Evolutionary conservation across 306 rosid genomes (phyloP).

Genomic region (Oxytropis ochrocephala): DNA sequence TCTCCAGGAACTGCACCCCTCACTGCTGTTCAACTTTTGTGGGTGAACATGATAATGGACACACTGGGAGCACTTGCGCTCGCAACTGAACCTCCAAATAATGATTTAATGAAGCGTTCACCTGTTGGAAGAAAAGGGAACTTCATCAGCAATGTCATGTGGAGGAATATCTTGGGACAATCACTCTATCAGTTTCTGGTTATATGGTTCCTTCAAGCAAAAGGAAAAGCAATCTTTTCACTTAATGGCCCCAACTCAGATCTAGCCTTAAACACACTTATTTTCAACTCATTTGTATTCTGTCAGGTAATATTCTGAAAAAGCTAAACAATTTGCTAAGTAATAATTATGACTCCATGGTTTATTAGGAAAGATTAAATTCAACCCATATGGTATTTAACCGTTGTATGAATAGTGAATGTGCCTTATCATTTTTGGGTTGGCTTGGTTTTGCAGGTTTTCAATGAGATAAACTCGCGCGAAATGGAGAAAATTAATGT

Average conservation of each 20-base stretch:
- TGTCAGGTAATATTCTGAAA: constrained; percentile 62
- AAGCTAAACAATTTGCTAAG: not conserved
- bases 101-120: constrained; percentile 76
- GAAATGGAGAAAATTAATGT: constrained; percentile 87
- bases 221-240: constrained; percentile 52
- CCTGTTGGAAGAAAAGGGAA: constrained; percentile 92
- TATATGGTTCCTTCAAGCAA: constrained; percentile 81
- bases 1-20: constrained; percentile 81
- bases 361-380: not conserved
- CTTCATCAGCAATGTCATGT: constrained; percentile 91
- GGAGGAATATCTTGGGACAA: constrained; percentile 95
- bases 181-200: constrained; percentile 74
- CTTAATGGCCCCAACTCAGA: constrained; percentile 60
- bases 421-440: constrained; percentile 15
- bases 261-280: constrained; percentile 69
- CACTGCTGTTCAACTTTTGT: constrained; percentile 90
- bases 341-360: not conserved
- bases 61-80: constrained; percentile 97
- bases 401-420: not conserved
- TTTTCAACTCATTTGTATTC: constrained; percentile 87
- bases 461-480: constrained; percentile 93
- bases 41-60: constrained; percentile 99
- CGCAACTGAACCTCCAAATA: constrained; percentile 94
- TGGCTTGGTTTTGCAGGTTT: constrained; percentile 55
- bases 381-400: not conserved